Evolutionary conservation across 2,329 filamentous ascomycete species (phyloP), one percentile per base, ranked within the genome.

Genomic region (Diaporthe eres): DNA sequence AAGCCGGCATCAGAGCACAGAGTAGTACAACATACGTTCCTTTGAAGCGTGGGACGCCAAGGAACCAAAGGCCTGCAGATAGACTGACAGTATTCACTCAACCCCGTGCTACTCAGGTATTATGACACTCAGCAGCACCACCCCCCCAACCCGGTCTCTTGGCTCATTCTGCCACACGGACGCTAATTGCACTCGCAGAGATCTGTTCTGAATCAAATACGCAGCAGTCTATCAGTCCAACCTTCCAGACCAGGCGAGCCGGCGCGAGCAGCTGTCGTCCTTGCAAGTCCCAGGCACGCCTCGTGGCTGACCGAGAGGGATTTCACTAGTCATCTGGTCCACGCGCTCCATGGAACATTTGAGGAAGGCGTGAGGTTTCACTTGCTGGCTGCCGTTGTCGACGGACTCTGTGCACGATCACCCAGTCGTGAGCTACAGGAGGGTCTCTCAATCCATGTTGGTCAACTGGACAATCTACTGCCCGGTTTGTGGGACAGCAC

Each of bases 321-420:
- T 0, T 87, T 89, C 76, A 85, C 88, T 71, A 49, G 49, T 25
- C 9, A 37, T 5, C 42, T 77, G 47, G 63, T 67, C 15, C 58
- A 53, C 31, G 28, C 58, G 25, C 51, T 76, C 13, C 72, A 72
- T n/a, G 51, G n/a, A 3, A 15, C 15, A 10, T 31, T 22, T 19
- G 28, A 15, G 15, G 25, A 60, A 44, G 72, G 39, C 63, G 51
- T 42, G 65, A 19, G 79, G 84, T 34, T 82, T 90, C 47, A 84
- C 76, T 83, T 92, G 10, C 77, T 93, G 19, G 85, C 85, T 34
- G 92, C 88, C 17, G 88, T 91, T 6, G 87, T 92, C 39, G 91
- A 93, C 80, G 86, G 88, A 12, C 82, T 93, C 44, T 82, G 86
- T 31, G 85, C 86, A 12, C 78, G 81, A 8, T 76, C 78, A 31